Conservation (phyloP, 352 stramenopile species). For the Phytophthora sojae region DNA sequence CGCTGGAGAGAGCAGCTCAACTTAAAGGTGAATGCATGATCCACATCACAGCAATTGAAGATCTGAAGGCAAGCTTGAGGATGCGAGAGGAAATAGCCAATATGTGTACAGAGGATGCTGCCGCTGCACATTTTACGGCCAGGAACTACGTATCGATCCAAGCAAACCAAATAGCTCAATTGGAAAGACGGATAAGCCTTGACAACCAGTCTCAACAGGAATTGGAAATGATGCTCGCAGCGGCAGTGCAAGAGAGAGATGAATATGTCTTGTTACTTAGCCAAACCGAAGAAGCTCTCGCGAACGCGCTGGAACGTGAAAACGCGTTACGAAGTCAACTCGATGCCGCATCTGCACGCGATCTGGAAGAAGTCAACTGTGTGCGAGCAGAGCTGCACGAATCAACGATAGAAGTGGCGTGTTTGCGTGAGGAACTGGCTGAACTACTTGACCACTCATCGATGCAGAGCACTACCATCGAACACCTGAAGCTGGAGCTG, state of each 20-base stretch:
- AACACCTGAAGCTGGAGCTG: constrained; percentile 20
- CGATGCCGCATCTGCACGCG: neutral
- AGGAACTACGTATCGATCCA: constrained; percentile 3
- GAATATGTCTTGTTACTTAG: constrained; percentile 14
- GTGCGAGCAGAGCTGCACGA: constrained; percentile 31
- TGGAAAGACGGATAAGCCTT: neutral
- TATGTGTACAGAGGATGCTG: constrained; percentile 18
- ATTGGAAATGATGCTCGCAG: constrained; percentile 7
- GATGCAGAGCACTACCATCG: constrained; percentile 29
- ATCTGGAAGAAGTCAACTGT: constrained; percentile 26
- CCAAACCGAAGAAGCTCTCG: constrained; percentile 29
- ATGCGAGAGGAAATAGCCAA: constrained; percentile 8
- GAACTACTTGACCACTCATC: constrained; percentile 31
- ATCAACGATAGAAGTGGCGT: constrained; percentile 28
- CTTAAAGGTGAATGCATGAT: neutral
- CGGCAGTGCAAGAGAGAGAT: constrained; percentile 8
- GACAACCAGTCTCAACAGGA: constrained; percentile 10
- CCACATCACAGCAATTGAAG: neutral
- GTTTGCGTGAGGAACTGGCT: constrained; percentile 30
- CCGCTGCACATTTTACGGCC: neutral
- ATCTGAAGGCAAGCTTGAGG: constrained; percentile 2
- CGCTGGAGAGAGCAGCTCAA: neutral
- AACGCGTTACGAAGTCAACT: constrained; percentile 20
- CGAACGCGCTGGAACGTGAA: constrained; percentile 17
- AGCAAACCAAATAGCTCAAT: neutral